Conservation (phyloP, 2,329 filamentous ascomycete genomes). For the Cylindrodendrum hubeiense region DNA sequence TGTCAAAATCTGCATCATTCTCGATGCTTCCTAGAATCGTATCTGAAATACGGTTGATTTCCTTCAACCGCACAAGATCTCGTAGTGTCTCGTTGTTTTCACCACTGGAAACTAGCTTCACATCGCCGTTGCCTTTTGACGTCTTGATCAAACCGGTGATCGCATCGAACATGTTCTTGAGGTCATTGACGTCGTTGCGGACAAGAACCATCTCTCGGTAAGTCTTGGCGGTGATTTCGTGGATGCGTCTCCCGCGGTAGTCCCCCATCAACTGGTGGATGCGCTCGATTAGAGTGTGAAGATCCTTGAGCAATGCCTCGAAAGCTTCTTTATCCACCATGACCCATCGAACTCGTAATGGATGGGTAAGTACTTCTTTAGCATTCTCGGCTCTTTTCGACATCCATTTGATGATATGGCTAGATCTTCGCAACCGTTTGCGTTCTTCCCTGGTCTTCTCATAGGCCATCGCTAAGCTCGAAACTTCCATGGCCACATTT, state of each 20-base stretch:
- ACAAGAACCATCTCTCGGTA: conserved; percentile 10
- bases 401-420: background rate
- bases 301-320: conserved; percentile 2
- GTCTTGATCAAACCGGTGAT: background rate
- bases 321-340: conserved; percentile 13
- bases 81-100: conserved; percentile 1
- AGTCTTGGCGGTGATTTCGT: conserved; percentile 3
- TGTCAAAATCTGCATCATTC: background rate
- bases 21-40: background rate
- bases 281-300: conserved; percentile 2
- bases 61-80: conserved; percentile 8
- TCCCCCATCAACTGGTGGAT: conserved; percentile 6
- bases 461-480: background rate
- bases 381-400: background rate
- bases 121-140: background rate
- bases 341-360: background rate
- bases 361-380: conserved; percentile 2
- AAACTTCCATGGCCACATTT: background rate
- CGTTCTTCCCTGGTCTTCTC: background rate
- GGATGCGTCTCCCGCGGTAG: background rate
- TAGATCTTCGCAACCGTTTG: background rate
- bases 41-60: conserved; percentile 6
- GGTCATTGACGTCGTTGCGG: background rate
- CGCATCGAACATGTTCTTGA: background rate
- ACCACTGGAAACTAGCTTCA: background rate